These are phyloP conservation scores for Rhizopus arrhizus DNA, from an alignment of 371 early-diverging fungal species.

Conservation along the genomic window DNA sequence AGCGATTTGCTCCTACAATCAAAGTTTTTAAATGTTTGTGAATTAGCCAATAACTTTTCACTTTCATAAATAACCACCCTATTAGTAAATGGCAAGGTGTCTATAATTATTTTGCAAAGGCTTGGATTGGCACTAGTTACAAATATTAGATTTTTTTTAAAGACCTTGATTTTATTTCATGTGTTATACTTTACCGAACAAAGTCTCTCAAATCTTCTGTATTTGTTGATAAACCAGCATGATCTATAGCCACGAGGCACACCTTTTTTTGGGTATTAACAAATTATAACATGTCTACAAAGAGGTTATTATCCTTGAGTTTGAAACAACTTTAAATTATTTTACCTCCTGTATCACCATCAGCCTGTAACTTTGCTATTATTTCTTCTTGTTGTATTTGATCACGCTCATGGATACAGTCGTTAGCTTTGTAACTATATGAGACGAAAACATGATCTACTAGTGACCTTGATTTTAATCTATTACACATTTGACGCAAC, in stretches of 20 bases:
- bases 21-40: conserved; percentile 2
- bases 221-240: conserved; percentile 25
- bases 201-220: conserved; percentile 16
- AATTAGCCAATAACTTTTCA: conserved; percentile 2
- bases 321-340: conserved; percentile 11
- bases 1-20: background rate
- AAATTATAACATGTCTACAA: conserved; percentile 14
- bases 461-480: conserved; percentile 14
- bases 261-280: conserved; percentile 16
- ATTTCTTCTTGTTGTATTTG: conserved; percentile 7
- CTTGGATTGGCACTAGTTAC: too few relatives aligned
- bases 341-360: conserved; percentile 22
- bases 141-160: too few relatives aligned
- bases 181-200: background rate
- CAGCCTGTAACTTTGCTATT: conserved; percentile 9
- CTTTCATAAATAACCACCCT: conserved; percentile 3
- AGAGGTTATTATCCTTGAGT: background rate
- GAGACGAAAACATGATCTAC: conserved; percentile 18
- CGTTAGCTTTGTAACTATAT: conserved; percentile 16
- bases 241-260: conserved; percentile 15
- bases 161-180: too few relatives aligned
- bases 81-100: conserved; percentile 3
- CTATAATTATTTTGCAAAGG: too few relatives aligned
- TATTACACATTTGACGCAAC: conserved; percentile 4
- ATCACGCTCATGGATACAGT: conserved; percentile 7